phyloP scores from a whole-genome alignment of 352 stramenopile genomes.

The Peronosclerospora sorghi region DNA sequence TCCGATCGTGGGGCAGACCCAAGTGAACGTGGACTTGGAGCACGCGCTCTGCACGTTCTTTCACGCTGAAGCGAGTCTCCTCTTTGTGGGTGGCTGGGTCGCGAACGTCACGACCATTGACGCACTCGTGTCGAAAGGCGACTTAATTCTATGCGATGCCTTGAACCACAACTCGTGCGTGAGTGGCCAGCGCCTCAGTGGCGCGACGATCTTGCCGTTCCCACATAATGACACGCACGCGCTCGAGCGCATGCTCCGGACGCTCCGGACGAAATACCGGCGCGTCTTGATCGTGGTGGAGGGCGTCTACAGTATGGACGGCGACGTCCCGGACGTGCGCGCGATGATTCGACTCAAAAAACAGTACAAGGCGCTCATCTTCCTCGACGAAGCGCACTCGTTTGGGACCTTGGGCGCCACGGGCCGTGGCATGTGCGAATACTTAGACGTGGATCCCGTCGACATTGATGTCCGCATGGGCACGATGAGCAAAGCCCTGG shows the following conservation, averaged over 20 bases:
- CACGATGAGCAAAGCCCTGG: conserved; percentile 66
- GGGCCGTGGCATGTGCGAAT: conserved; percentile 43
- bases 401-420: conserved; percentile 52
- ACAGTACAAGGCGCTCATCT: conserved; percentile 52
- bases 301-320: conserved; percentile 62
- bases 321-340: conserved; percentile 44
- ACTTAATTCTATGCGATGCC: conserved; percentile 69
- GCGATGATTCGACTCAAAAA: conserved; percentile 56
- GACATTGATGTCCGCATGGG: conserved; percentile 60
- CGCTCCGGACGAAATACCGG: conserved; percentile 60
- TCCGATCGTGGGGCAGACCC: conserved; percentile 65
- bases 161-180: conserved; percentile 79
- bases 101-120: conserved; percentile 74
- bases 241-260: conserved; percentile 60
- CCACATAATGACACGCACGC: conserved; percentile 66
- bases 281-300: conserved; percentile 63
- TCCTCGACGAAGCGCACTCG: conserved; percentile 54
- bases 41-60: conserved; percentile 55
- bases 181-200: conserved; percentile 57
- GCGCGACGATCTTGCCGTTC: conserved; percentile 68
- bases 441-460: conserved; percentile 29
- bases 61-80: conserved; percentile 34
- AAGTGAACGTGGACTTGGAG: conserved; percentile 62
- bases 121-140: conserved; percentile 52
- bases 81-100: conserved; percentile 69